Base-by-base conservation (phyloP, 225 moss, liverwort and hornwort species). In the Rhytidiadelphus loreus region DNA sequence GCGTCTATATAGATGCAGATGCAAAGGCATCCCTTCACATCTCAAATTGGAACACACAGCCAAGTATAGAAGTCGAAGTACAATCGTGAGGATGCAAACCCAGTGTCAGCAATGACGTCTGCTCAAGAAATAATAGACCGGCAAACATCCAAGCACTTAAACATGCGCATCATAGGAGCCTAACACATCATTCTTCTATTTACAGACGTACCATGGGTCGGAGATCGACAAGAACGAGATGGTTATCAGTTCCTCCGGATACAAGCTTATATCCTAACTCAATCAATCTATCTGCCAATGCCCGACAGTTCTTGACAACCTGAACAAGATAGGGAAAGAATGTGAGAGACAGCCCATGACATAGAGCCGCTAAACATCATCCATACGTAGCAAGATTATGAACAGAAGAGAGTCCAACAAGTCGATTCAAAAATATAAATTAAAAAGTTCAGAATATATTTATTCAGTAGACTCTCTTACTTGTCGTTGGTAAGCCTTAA, bases 201-300 rank as follows among this genome's bases (percentile, higher is more conserved):
- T 52, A 53, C 44, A 50, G n/a, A 91, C 90, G 87, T 88, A 96
- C 96, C 92, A 90, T 86, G 16, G 95, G 91, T 58, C 96, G 93
- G 59, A 97, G 93, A 83, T 97, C 97, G 24, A 97, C 96, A 79
- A 97, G 97, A 68, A 96, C 93, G 28, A 97, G 97, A 87, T 97
- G 97, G 56, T 97, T 97, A 48, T 97, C 97, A 35, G 96, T 96
- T 83, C 97, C 97, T 80, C 97, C 96, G 30, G 96, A 97, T 50
- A 97, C 96, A n/a, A 97, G 87, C n/a, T 92, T 96, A 43, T 96
- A 97, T 37, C 96, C 97, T 68, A 96, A 91, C 90, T 94, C 94
- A 85, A 86, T 91, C 88, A 97, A 87, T 77, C 97, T 96, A 77
- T 83, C 93, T 75, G 96, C 97, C 88, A 97, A 90, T 80, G 95